Evolutionary conservation across 176 grass and related monocot genomes (phyloP), one percentile per base, ranked within the genome.

Genomic region (Avena atlantica): DNA sequence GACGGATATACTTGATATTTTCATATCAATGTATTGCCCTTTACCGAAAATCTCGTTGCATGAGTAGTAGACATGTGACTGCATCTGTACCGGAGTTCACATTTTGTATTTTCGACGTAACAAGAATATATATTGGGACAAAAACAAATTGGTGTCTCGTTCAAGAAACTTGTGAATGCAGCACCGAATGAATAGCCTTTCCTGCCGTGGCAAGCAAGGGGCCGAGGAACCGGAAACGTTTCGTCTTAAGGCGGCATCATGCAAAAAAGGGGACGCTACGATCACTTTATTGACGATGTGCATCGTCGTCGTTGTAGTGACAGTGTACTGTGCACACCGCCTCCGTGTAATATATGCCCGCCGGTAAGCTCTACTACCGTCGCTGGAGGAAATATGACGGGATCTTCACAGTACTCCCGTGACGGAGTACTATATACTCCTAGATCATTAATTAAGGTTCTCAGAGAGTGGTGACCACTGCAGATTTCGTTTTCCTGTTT

Each of bases 141-240:
- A 34, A 6, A 6, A 16, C 6, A 27, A 67, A 67, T 67, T 2
- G 27, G 27, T 12, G 27, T 25, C 29, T 65, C 12, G 16, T 67
- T 13, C 13, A 67, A 29, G 25, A 62, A 64, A 49, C 42, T 40
- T 53, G 31, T 8, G 40, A 21, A 2, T 6, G 70, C 36, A 2
- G 10, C 34, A 51, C 52, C 10, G 50, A 69, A 51, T 51, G 60
- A 60, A 51, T 42, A 12, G 29, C 60, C 89, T 87, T 91, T 78
- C 81, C 47, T 44, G 15, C 1, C 0, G 47, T 52, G 34, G 50
- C 76, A 91, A 91, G 86, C 81, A 88, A 91, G 17, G 69, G 13
- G 36, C 48, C 58, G 73, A 14, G 42, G 81, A 31, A 23, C 47
- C 47, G 17, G 88, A 19, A 48, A 4, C 88, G 47, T 87, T 86